Evolutionary conservation across 1,139 yeast genomes (phyloP).

Genomic region (Candida albicans): DNA sequence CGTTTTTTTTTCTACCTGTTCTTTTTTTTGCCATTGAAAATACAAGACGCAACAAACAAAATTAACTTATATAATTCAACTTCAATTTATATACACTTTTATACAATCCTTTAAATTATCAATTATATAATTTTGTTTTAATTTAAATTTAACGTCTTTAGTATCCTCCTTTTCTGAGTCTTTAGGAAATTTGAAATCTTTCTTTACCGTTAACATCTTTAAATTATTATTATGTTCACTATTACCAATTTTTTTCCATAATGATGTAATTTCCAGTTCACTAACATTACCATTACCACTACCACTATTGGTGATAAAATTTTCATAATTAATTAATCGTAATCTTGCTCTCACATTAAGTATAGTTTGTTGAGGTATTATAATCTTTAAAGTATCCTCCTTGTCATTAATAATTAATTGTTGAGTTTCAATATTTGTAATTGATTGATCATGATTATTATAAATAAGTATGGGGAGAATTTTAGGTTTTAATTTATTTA

Average conservation of each 20-base stretch:
- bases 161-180: not conserved
- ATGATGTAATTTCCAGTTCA: not conserved
- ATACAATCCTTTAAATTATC: slow-evolving; percentile 15
- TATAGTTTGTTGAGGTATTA: slow-evolving; percentile 5
- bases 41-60: too few relatives aligned
- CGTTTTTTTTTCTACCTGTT: not conserved
- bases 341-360: slow-evolving; percentile 5
- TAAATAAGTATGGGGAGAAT: slow-evolving; percentile 5
- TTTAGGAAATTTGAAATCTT: not conserved
- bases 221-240: not conserved
- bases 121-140: slow-evolving; percentile 6
- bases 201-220: not conserved
- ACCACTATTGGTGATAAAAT: too few relatives aligned
- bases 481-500: slow-evolving; percentile 5
- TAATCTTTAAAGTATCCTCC: slow-evolving; percentile 7
- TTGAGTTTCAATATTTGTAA: not conserved
- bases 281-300: too few relatives aligned
- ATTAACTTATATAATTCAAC: not conserved
- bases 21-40: slow-evolving; percentile 9
- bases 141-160: slow-evolving; percentile 3
- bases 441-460: not conserved
- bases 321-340: slow-evolving; percentile 7
- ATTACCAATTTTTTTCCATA: not conserved
- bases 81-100: slow-evolving; percentile 9
- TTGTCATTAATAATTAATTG: not conserved